phyloP scores from a whole-genome alignment of 2,329 filamentous ascomycete species.

The Colletotrichum spinosum region DNA sequence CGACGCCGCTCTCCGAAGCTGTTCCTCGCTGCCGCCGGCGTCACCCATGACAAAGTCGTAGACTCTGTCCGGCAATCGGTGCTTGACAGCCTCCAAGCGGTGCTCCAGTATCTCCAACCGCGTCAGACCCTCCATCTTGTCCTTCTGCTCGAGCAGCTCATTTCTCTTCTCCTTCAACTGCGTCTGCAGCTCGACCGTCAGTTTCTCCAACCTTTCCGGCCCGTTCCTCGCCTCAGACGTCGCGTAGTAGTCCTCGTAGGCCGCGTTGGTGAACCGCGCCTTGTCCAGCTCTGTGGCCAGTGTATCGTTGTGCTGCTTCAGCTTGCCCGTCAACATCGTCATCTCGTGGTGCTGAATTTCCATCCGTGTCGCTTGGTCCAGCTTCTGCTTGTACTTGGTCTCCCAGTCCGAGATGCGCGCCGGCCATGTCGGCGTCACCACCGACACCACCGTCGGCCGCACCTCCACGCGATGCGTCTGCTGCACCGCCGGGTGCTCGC shows the following conservation, averaged over 20 bases:
- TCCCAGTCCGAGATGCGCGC: constrained; percentile 49
- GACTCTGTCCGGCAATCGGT: neutral
- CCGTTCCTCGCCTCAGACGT: constrained; percentile 3
- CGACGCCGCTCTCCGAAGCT: too few species aligned
- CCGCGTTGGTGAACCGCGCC: constrained; percentile 14
- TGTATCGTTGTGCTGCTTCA: constrained; percentile 31
- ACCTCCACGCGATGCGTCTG: constrained; percentile 58
- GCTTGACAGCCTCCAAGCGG: neutral
- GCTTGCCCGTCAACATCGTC: constrained; percentile 35
- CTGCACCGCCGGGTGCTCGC: constrained; percentile 57
- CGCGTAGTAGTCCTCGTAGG: constrained; percentile 33
- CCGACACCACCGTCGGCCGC: constrained; percentile 52
- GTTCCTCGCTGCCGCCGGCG: too few species aligned
- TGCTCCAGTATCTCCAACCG: constrained; percentile 3
- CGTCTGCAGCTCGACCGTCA: constrained; percentile 3
- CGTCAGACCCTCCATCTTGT: neutral
- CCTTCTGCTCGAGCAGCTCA: neutral
- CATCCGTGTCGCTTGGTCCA: constrained; percentile 39
- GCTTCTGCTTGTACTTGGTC: constrained; percentile 38
- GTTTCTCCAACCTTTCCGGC: constrained; percentile 13
- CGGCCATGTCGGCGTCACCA: constrained; percentile 43
- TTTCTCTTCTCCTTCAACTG: constrained; percentile 10
- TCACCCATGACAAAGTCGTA: too few species aligned
- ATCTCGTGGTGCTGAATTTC: constrained; percentile 31
- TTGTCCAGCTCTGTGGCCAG: constrained; percentile 30